These are phyloP conservation scores for Geotrichum australiense DNA, from an alignment of 1,139 yeast genomes.

Conservation along the genomic window DNA sequence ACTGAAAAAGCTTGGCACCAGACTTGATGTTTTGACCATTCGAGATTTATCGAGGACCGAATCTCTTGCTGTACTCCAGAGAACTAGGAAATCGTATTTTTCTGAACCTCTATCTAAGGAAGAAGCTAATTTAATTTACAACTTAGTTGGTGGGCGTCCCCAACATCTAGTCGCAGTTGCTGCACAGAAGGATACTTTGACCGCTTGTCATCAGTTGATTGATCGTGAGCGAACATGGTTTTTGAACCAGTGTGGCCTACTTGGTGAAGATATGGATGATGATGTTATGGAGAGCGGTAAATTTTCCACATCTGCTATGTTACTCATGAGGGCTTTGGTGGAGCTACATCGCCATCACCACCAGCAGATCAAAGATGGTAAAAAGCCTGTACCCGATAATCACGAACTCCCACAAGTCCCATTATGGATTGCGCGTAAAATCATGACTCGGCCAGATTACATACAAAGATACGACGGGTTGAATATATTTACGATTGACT, in stretches of 20 bases:
- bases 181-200: slow-evolving; percentile 51
- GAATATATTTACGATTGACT: slow-evolving; percentile 73
- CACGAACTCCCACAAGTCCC: slow-evolving; percentile 68
- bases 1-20: slow-evolving; percentile 62
- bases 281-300: slow-evolving; percentile 86
- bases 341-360: slow-evolving; percentile 39
- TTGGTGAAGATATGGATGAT: slow-evolving; percentile 78
- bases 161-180: slow-evolving; percentile 76
- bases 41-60: slow-evolving; percentile 56
- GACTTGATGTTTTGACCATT: slow-evolving; percentile 66
- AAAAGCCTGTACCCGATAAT: slow-evolving; percentile 30
- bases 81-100: slow-evolving; percentile 45
- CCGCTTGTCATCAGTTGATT: slow-evolving; percentile 63
- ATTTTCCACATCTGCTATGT: slow-evolving; percentile 70
- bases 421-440: slow-evolving; percentile 74
- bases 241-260: slow-evolving; percentile 69
- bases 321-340: slow-evolving; percentile 64
- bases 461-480: slow-evolving; percentile 68
- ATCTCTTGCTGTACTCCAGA: slow-evolving; percentile 50
- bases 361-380: slow-evolving; percentile 17
- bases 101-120: slow-evolving; percentile 38
- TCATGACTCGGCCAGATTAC: slow-evolving; percentile 80
- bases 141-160: slow-evolving; percentile 76
- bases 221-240: slow-evolving; percentile 84
- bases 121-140: slow-evolving; percentile 51